Percentiles rank a stretch among this genome's conserved stretches.
phyloP scores from a whole-genome alignment of 2,329 filamentous ascomycete genomes.

The Drechslerella coelobrocha region DNA sequence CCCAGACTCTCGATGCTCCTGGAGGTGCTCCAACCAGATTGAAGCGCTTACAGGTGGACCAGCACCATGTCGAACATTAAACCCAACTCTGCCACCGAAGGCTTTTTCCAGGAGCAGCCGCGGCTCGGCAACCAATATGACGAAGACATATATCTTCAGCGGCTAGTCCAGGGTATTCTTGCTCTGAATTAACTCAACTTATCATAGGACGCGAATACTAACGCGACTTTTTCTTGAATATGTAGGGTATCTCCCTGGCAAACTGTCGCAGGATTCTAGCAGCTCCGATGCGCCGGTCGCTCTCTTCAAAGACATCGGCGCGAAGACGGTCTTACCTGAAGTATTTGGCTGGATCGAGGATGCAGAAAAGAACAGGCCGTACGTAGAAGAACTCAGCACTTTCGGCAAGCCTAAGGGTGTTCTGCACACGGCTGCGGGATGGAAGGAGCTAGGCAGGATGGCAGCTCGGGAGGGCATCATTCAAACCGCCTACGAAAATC shows the following conservation, averaged over 20 bases:
- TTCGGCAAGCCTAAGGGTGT: slow-evolving; percentile 69
- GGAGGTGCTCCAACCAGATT: not conserved
- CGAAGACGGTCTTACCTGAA: slow-evolving; percentile 62
- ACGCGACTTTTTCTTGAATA: not conserved
- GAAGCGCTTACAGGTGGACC: not conserved
- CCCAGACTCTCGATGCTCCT: slow-evolving; percentile 6
- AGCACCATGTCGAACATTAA: slow-evolving; percentile 33
- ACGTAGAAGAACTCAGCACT: slow-evolving; percentile 67
- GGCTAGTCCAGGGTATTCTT: slow-evolving; percentile 63
- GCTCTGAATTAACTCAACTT: not conserved
- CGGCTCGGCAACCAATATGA: slow-evolving; percentile 66
- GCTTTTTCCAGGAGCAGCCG: slow-evolving; percentile 66
- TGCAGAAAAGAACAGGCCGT: slow-evolving; percentile 70
- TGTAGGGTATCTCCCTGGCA: slow-evolving; percentile 24
- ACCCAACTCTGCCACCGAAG: slow-evolving; percentile 59
- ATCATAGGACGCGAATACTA: not conserved
- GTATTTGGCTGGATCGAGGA: slow-evolving; percentile 69
- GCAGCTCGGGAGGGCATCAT: slow-evolving; percentile 66
- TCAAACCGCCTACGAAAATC: slow-evolving; percentile 64
- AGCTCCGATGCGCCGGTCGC: slow-evolving; percentile 14
- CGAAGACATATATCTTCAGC: slow-evolving; percentile 64
- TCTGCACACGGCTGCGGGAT: slow-evolving; percentile 71
- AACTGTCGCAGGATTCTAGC: slow-evolving; percentile 26
- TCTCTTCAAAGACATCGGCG: slow-evolving; percentile 35
- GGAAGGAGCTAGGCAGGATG: slow-evolving; percentile 68